Evolutionary conservation across 2,329 filamentous ascomycete genomes (phyloP).

Genomic region (Diaporthe humulicola): DNA sequence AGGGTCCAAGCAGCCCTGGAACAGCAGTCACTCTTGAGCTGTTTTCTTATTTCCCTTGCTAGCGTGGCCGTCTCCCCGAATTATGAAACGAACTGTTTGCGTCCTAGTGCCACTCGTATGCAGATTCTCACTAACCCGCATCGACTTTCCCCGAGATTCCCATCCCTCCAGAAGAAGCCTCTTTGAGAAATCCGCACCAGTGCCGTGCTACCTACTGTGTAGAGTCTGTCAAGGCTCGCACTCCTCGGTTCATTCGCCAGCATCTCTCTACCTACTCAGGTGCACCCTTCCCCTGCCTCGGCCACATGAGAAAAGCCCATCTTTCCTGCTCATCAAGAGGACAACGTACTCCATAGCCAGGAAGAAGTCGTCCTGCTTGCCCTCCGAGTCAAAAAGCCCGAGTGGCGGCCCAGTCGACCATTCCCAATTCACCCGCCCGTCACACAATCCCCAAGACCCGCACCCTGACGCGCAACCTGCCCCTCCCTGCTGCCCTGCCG

Average conservation of each 20-base stretch:
- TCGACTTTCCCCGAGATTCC: constrained; percentile 30
- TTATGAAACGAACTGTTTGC: constrained; percentile 31
- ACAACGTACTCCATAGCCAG: not conserved
- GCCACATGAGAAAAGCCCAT: not conserved
- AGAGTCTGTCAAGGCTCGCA: not conserved
- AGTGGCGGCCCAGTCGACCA: not conserved
- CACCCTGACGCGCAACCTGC: not conserved
- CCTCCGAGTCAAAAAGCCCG: not conserved
- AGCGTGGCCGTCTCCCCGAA: not conserved
- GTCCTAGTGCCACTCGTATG: constrained; percentile 4
- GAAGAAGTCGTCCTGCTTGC: constrained; percentile 7
- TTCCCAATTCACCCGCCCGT: not conserved
- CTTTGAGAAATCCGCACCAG: not conserved
- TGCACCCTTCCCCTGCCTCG: not conserved
- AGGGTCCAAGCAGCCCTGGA: constrained; percentile 21
- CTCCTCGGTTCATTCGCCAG: not conserved
- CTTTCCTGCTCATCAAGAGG: not conserved
- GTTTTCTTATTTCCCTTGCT: not conserved
- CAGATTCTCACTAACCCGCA: constrained; percentile 15
- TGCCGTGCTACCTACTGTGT: no score
- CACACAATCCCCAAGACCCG: not conserved
- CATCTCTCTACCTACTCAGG: not conserved
- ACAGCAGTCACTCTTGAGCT: not conserved
- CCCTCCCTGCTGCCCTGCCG: no score
- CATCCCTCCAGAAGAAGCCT: not conserved